Evolutionary conservation across 345 rosid species (phyloP).

Genomic region (Ailanthus altissimus): DNA sequence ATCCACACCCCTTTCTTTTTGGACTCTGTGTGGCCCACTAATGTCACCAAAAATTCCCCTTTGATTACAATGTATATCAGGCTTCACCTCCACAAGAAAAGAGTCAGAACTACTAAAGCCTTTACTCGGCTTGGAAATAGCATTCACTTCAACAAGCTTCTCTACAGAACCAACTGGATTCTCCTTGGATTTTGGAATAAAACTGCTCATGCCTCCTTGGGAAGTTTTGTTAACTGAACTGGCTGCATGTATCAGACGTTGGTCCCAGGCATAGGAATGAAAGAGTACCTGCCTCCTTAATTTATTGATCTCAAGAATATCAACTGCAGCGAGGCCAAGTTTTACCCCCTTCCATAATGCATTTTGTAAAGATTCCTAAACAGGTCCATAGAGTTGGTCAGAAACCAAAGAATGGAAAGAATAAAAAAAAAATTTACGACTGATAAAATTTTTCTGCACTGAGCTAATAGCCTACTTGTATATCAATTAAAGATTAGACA

Average conservation of each 20-base stretch:
- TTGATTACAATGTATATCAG: slow-evolving; percentile 36
- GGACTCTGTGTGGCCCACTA: slow-evolving; percentile 26
- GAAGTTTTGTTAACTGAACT: slow-evolving; percentile 45
- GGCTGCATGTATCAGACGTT: slow-evolving; percentile 60
- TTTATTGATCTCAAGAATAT: slow-evolving; percentile 82
- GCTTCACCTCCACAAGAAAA: slow-evolving; percentile 36
- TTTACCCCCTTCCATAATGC: slow-evolving; percentile 41
- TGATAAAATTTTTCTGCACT: not conserved
- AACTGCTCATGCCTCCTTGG: slow-evolving; percentile 38
- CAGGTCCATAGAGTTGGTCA: slow-evolving; percentile 8
- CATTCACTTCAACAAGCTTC: slow-evolving; percentile 48
- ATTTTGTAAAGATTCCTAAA: slow-evolving; percentile 64
- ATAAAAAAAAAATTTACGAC: not conserved
- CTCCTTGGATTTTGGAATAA: slow-evolving; percentile 38
- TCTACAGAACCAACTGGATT: slow-evolving; percentile 48
- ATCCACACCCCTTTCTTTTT: slow-evolving; percentile 37
- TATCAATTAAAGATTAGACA: not conserved
- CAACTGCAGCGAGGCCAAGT: slow-evolving; percentile 58
- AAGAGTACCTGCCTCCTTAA: slow-evolving; percentile 73
- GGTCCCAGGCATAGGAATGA: slow-evolving; percentile 86
- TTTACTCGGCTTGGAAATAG: slow-evolving; percentile 37
- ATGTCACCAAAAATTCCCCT: slow-evolving; percentile 27
- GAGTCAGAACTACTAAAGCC: slow-evolving; percentile 45
- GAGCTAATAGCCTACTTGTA: slow-evolving; percentile 6
- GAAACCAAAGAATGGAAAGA: slow-evolving; percentile 6